phyloP scores from a whole-genome alignment of 2,329 filamentous ascomycete species.

The Penicillium rolfsii region DNA sequence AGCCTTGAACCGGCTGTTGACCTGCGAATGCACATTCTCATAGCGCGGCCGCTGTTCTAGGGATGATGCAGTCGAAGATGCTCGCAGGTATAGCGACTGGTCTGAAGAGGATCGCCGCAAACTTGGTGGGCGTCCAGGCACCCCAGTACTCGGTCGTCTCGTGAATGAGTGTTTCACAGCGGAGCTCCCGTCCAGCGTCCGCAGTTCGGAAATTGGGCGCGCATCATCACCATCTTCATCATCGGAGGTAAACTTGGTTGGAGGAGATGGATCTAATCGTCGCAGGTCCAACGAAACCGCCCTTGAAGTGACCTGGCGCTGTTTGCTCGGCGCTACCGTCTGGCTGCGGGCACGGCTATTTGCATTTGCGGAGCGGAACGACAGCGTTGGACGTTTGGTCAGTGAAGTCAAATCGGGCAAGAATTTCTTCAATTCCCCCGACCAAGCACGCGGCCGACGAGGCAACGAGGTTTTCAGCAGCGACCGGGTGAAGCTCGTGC shows the following conservation, averaged over 20 bases:
- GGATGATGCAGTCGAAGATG: slow-evolving; percentile 76
- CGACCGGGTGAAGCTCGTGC: slow-evolving; percentile 41
- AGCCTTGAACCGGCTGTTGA: slow-evolving; percentile 87
- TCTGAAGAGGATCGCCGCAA: slow-evolving; percentile 71
- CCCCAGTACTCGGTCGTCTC: slow-evolving; percentile 32
- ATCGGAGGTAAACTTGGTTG: slow-evolving; percentile 17
- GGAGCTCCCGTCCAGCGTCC: slow-evolving; percentile 31
- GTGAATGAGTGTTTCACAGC: slow-evolving; percentile 40
- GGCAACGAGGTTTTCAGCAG: slow-evolving; percentile 40
- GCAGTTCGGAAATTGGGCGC: slow-evolving; percentile 38
- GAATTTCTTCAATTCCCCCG: slow-evolving; percentile 44
- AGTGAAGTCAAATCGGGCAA: slow-evolving; percentile 40
- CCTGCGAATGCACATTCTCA: slow-evolving; percentile 77
- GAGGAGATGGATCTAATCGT: slow-evolving; percentile 7
- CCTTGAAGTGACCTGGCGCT: slow-evolving; percentile 5
- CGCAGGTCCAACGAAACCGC: slow-evolving; percentile 27
- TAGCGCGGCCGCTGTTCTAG: slow-evolving; percentile 83
- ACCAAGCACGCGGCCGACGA: slow-evolving; percentile 41
- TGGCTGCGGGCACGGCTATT: slow-evolving; percentile 37
- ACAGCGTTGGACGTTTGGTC: slow-evolving; percentile 36
- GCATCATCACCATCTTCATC: slow-evolving; percentile 34
- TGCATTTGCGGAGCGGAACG: slow-evolving; percentile 33
- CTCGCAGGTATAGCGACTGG: slow-evolving; percentile 73
- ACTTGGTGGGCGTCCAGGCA: slow-evolving; percentile 32
- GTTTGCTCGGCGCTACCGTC: slow-evolving; percentile 21